A percentile compares a stretch with the other conserved stretches of the same genome.
Evolutionary conservation across 2,329 filamentous ascomycete species (phyloP).

Genomic region (Colletotrichum destructivum): DNA sequence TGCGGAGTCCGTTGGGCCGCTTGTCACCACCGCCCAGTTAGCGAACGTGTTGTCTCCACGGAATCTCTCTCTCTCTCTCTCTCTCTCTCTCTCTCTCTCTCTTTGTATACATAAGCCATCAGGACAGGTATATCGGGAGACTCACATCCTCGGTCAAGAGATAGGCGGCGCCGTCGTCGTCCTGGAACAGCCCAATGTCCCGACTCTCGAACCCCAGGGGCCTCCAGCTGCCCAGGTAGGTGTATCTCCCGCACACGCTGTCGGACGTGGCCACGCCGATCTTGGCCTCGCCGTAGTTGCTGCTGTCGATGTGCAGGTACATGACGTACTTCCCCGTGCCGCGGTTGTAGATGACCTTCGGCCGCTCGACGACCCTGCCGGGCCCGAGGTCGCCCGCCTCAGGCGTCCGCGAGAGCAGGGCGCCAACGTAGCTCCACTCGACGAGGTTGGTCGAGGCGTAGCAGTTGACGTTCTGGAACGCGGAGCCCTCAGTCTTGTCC

Average conservation of each 20-base stretch:
- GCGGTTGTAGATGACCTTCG: slow-evolving; percentile 78
- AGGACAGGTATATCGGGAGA: neutral
- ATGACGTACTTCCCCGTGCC: slow-evolving; percentile 74
- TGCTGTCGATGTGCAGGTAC: slow-evolving; percentile 78
- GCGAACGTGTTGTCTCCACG: neutral
- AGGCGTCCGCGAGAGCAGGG: slow-evolving; percentile 68
- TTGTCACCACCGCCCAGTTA: slow-evolving; percentile 7
- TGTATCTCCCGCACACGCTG: slow-evolving; percentile 73
- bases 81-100: no score
- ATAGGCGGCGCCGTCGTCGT: slow-evolving; percentile 73
- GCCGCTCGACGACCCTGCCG: slow-evolving; percentile 75
- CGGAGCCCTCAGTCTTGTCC: slow-evolving; percentile 75
- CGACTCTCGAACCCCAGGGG: slow-evolving; percentile 54
- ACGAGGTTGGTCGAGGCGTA: slow-evolving; percentile 76
- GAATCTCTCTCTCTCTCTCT: neutral
- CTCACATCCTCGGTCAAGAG: slow-evolving; percentile 70
- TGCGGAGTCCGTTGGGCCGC: slow-evolving; percentile 54
- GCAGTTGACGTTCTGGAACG: slow-evolving; percentile 78
- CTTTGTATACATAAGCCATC: no score
- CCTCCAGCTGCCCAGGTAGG: slow-evolving; percentile 52
- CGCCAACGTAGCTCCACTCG: slow-evolving; percentile 74
- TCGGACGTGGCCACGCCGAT: slow-evolving; percentile 74
- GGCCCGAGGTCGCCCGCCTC: slow-evolving; percentile 71
- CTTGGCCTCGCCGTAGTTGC: slow-evolving; percentile 74
- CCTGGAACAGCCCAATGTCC: slow-evolving; percentile 74